Conservation (phyloP, 306 rosid species). For the Prosopis cineraria region DNA sequence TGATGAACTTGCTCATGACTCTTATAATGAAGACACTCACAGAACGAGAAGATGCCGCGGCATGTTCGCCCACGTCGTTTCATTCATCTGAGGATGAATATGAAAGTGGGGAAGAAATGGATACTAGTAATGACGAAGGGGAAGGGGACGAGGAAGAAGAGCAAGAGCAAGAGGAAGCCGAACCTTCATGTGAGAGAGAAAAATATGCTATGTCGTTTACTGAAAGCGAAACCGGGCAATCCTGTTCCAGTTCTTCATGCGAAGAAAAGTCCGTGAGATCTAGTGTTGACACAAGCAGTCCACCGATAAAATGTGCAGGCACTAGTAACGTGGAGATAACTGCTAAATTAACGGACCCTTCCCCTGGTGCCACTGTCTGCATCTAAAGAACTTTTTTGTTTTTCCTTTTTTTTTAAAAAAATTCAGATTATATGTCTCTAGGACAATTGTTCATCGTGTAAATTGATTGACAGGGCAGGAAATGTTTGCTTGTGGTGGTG, state of each 20-base stretch:
- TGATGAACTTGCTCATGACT: constrained; percentile 93
- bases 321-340: constrained; percentile 46
- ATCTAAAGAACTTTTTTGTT: constrained; percentile 33
- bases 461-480: constrained; percentile 40
- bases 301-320: constrained; percentile 46
- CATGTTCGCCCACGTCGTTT: constrained; percentile 76
- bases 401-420: constrained; percentile 5
- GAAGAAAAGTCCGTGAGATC: constrained; percentile 43
- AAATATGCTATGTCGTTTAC: constrained; percentile 39
- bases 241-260: constrained; percentile 40
- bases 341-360: constrained; percentile 45
- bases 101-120: constrained; percentile 73
- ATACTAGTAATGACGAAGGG: constrained; percentile 64
- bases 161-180: constrained; percentile 56
- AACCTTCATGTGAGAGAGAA: constrained; percentile 48
- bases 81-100: constrained; percentile 72
- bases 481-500: constrained; percentile 50
- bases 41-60: constrained; percentile 74
- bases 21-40: constrained; percentile 73
- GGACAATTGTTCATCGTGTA: constrained; percentile 56
- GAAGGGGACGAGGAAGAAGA: too few relatives aligned
- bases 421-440: constrained; percentile 45
- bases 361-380: constrained; percentile 35
- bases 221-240: constrained; percentile 51
- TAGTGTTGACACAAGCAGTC: constrained; percentile 36